Conservation (phyloP, 371 early-diverging fungal species). For the Mucor indicus region DNA sequence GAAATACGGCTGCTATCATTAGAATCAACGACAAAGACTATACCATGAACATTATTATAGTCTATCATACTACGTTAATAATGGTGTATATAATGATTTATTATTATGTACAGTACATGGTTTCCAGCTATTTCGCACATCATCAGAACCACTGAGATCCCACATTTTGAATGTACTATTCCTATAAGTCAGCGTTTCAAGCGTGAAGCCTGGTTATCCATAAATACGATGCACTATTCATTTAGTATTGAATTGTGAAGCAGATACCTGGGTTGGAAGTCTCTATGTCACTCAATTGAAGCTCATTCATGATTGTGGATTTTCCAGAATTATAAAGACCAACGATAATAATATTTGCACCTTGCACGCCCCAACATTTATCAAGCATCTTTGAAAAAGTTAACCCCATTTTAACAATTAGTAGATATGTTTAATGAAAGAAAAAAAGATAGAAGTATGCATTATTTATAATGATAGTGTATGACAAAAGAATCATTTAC, state of each 20-base stretch:
- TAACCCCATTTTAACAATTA: constrained; percentile 50
- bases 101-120: constrained; percentile 48
- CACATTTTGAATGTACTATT: constrained; percentile 97
- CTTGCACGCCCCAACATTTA: constrained; percentile 74
- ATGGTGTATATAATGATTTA: no score
- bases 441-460: no score
- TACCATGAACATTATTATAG: constrained; percentile 95
- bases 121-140: constrained; percentile 53
- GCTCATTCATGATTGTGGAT: constrained; percentile 93
- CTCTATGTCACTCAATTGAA: constrained; percentile 90
- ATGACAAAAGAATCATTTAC: no score
- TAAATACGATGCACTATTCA: no score
- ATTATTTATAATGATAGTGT: no score
- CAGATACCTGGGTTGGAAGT: constrained; percentile 91
- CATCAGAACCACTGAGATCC: constrained; percentile 88
- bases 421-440: no score
- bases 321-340: constrained; percentile 99
- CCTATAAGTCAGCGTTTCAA: constrained; percentile 96
- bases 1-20: constrained; percentile 89
- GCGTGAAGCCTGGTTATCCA: constrained; percentile 86
- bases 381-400: constrained; percentile 45
- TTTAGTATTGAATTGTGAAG: no score
- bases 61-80: no score
- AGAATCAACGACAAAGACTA: constrained; percentile 96
- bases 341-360: constrained; percentile 95